phyloP scores from a whole-genome alignment of 2,329 filamentous ascomycete species.

The Fusarium virguliforme region DNA sequence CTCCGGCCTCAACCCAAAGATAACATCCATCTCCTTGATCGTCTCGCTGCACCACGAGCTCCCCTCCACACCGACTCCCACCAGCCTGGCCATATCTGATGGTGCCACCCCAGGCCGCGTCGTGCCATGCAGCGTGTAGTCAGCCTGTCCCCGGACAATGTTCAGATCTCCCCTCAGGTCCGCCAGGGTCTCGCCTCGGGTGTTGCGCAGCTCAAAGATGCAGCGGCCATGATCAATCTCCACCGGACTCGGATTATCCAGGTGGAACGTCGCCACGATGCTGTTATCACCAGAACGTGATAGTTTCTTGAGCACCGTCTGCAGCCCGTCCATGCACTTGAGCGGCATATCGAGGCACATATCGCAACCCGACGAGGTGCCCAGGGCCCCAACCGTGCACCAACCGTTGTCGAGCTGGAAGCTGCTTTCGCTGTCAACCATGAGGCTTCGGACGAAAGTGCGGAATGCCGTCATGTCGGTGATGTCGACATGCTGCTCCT shows the following conservation, averaged over 20 bases:
- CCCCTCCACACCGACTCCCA: constrained; percentile 48
- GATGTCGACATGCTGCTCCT: constrained; percentile 52
- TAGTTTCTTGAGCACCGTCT: constrained; percentile 44
- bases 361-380: constrained; percentile 39
- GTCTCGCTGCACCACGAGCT: constrained; percentile 52
- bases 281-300: constrained; percentile 33
- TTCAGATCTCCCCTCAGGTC: constrained; percentile 52
- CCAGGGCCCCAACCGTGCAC: constrained; percentile 51
- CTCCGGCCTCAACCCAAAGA: constrained; percentile 39
- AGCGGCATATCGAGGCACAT: constrained; percentile 51
- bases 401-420: constrained; percentile 52
- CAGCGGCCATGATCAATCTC: constrained; percentile 54
- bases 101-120: constrained; percentile 28
- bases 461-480: constrained; percentile 50
- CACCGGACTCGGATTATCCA: constrained; percentile 53
- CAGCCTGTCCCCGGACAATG: constrained; percentile 50
- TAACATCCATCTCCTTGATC: constrained; percentile 49
- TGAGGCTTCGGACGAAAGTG: constrained; percentile 54
- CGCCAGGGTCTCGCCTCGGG: constrained; percentile 48
- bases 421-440: constrained; percentile 49
- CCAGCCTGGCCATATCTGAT: constrained; percentile 45
- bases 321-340: constrained; percentile 49
- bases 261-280: constrained; percentile 45
- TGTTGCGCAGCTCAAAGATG: constrained; percentile 54
- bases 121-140: constrained; percentile 51